Conservation (phyloP, 352 stramenopile species). For the Phytophthora colocasiae region DNA sequence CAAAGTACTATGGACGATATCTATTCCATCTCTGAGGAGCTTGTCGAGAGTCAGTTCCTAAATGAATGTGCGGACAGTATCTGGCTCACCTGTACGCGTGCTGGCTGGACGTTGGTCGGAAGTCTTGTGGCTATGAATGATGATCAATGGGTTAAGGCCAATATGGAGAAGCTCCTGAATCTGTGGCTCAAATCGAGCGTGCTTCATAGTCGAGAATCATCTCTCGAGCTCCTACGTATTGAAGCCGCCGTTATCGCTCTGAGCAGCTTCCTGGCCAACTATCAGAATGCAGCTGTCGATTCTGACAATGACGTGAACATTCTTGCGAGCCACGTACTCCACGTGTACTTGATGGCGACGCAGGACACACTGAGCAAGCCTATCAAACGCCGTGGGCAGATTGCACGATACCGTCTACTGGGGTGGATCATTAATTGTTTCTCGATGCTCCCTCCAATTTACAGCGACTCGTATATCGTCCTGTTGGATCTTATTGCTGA, state of each 20-base stretch:
- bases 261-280: constrained; percentile 62
- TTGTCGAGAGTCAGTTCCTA: constrained; percentile 84
- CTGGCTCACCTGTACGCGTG: constrained; percentile 88
- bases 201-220: constrained; percentile 82
- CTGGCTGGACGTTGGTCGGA: constrained; percentile 80
- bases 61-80: constrained; percentile 81
- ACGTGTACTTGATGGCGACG: constrained; percentile 68
- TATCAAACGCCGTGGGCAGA: constrained; percentile 82
- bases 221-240: constrained; percentile 83
- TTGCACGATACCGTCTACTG: constrained; percentile 79
- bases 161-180: constrained; percentile 64
- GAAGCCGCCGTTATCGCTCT: constrained; percentile 81
- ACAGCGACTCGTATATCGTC: constrained; percentile 84
- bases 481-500: constrained; percentile 83
- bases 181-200: constrained; percentile 84
- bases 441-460: constrained; percentile 73
- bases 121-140: constrained; percentile 75
- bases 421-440: constrained; percentile 85
- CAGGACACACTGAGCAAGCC: constrained; percentile 73
- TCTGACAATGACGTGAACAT: constrained; percentile 56
- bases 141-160: constrained; percentile 63
- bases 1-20: constrained; percentile 67
- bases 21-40: constrained; percentile 68
- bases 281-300: constrained; percentile 35
- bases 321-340: constrained; percentile 74